Evolutionary conservation across 176 grass and related monocot genomes (phyloP).

Genomic region (Hsuehochloa calcarea): DNA sequence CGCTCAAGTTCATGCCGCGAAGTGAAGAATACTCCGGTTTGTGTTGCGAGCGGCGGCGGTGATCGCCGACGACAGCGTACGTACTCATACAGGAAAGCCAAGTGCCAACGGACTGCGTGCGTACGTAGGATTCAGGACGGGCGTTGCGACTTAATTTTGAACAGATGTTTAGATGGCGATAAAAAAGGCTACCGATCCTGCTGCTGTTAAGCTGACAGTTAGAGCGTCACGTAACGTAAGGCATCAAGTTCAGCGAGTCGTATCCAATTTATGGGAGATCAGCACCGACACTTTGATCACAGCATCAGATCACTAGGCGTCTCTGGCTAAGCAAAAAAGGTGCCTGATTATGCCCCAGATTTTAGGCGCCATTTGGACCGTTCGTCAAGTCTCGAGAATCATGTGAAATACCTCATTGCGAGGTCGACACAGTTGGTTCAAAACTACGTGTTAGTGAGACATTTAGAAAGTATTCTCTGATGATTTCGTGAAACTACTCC

Average conservation of each 20-base stretch:
- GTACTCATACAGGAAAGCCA: background rate
- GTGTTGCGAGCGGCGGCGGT: background rate
- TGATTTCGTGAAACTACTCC: too few species aligned
- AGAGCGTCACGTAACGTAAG: slow-evolving; percentile 2
- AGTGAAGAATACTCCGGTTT: background rate
- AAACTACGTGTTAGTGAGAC: too few species aligned
- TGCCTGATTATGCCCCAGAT: background rate
- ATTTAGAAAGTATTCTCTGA: too few species aligned
- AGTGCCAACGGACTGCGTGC: background rate
- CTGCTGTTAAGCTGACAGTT: background rate
- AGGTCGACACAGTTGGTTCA: background rate
- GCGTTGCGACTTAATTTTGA: background rate
- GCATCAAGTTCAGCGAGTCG: background rate
- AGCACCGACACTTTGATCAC: slow-evolving; percentile 1
- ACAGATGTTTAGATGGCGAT: background rate
- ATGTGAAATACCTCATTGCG: background rate
- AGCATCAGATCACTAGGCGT: background rate
- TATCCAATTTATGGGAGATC: background rate
- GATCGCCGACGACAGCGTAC: background rate
- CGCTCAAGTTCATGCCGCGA: background rate
- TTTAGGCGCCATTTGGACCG: background rate
- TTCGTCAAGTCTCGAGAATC: background rate
- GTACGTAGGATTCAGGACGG: background rate
- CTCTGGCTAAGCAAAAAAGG: background rate
- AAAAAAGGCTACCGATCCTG: background rate